phyloP scores from a whole-genome alignment of 129 eudicot genomes.

The Rutidosis leptorrhynchoides region DNA sequence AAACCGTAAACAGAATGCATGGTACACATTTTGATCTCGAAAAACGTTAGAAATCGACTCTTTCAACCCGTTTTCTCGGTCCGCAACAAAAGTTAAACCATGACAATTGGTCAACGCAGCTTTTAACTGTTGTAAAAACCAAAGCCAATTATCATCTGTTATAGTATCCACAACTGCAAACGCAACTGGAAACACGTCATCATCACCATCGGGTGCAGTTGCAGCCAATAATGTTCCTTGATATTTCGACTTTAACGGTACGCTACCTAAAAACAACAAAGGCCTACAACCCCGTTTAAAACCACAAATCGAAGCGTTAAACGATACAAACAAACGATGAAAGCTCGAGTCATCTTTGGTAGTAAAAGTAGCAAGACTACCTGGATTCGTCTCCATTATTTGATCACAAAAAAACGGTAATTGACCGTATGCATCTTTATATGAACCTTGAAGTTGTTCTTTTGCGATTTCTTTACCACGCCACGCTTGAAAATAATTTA shows the following conservation, averaged over 20 bases:
- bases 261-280: constrained; percentile 73
- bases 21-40: constrained; percentile 51
- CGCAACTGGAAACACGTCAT: constrained; percentile 87
- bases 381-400: constrained; percentile 97
- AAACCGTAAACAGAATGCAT: constrained; percentile 65
- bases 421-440: constrained; percentile 86
- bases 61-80: constrained; percentile 67
- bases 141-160: constrained; percentile 78
- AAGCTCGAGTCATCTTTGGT: constrained; percentile 91
- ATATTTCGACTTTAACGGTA: constrained; percentile 74
- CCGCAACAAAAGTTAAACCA: constrained; percentile 72
- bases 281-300: constrained; percentile 91
- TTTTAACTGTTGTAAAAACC: constrained; percentile 80
- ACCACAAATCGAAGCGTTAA: constrained; percentile 71
- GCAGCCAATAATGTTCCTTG: constrained; percentile 91
- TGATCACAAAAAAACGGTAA: constrained; percentile 73
- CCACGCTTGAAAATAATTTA: constrained; percentile 98
- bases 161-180: constrained; percentile 86
- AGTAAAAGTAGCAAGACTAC: constrained; percentile 80
- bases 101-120: constrained; percentile 48
- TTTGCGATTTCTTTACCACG: constrained; percentile 95
- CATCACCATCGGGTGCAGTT: constrained; percentile 86
- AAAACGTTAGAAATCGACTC: constrained; percentile 67
- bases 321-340: constrained; percentile 82
- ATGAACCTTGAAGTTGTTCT: constrained; percentile 97